Base-by-base conservation (phyloP, 202 grass and related monocot genomes). In the Tripidium arundinaceum region DNA sequence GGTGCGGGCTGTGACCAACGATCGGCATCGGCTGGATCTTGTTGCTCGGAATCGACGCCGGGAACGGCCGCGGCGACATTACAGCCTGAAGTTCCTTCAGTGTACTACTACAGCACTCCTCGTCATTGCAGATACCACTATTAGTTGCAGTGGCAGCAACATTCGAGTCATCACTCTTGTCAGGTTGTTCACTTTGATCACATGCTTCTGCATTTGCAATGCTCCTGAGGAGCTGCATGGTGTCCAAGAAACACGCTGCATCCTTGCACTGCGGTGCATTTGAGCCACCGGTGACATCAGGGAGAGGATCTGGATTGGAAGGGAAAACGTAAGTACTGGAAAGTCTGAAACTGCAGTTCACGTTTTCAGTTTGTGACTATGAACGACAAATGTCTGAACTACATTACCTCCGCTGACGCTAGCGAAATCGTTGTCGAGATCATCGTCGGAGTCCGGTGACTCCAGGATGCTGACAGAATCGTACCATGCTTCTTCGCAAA, bases 1-100 rank as follows among this genome's bases (percentile, higher is more conserved):
- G 88, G 3, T 33, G 31, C 15, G 96, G 80, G 64, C 84, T 91
- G 70, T 83, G 64, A 39, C 81, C 77, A 73, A 33, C 72, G 12
- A 82, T 65, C 19, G 84, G 88, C 81, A 91, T 85, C 26, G 92
- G 92, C 59, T 90, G 87, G 45, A 93, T 67, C 82, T 98, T 95
- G 75, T 95, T 85, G 68, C 79, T 83, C 5, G 87, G 62, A 41
- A 82, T 68, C 1, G 73, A 47, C 19, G 85, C 34, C 49, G 84
- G 71, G 70, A 93, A 92, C 71, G 19, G 84, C 60, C 90, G 54
- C 21, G 81, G 79, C 74, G 73, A 62, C 77, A 69, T 6, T 38
- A 81, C 49, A 63, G 62, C 50, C 83, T 83, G 84, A 50, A 19
- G 2, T 36, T 86, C 87, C 52, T 54, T 86, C 79, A 45, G 39